phyloP scores from a whole-genome alignment of 441 rosid species.

The Viola pubescens region DNA sequence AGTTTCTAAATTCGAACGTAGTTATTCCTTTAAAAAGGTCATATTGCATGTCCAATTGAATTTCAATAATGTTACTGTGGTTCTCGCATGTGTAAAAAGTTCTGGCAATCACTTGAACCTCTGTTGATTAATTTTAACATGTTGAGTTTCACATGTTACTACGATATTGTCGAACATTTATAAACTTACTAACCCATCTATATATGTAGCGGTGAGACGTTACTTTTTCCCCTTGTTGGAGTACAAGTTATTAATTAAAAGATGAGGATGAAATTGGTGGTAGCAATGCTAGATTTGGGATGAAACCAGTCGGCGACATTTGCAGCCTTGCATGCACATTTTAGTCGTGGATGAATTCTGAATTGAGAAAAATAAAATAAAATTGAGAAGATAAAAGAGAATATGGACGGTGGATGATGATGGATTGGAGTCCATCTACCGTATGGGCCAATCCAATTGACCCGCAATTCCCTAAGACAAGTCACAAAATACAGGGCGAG shows the following conservation, averaged over 20 bases:
- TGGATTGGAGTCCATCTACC: neutral
- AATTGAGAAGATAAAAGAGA: neutral
- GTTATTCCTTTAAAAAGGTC: too few relatives aligned
- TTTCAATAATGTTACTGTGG: too few relatives aligned
- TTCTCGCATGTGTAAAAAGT: too few relatives aligned
- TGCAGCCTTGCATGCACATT: conserved; percentile 1
- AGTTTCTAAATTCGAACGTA: too few relatives aligned
- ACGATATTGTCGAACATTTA: too few relatives aligned
- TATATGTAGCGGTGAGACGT: too few relatives aligned
- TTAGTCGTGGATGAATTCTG: neutral
- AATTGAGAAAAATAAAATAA: neutral
- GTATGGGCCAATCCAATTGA: neutral
- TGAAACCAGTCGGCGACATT: neutral
- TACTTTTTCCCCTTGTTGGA: neutral
- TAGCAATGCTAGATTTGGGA: neutral
- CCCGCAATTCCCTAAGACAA: neutral
- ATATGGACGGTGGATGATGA: neutral
- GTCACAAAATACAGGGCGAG: neutral
- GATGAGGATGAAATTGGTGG: neutral
- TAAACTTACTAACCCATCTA: too few relatives aligned
- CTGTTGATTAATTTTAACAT: too few relatives aligned
- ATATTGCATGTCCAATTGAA: too few relatives aligned
- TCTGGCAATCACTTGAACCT: too few relatives aligned
- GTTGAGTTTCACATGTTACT: too few relatives aligned
- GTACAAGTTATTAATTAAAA: too few relatives aligned